A percentile compares a stretch with the other conserved stretches of the same genome.
Evolutionary conservation across 805 yeast genomes (phyloP).

Genomic region (Starmerella bacillaris): DNA sequence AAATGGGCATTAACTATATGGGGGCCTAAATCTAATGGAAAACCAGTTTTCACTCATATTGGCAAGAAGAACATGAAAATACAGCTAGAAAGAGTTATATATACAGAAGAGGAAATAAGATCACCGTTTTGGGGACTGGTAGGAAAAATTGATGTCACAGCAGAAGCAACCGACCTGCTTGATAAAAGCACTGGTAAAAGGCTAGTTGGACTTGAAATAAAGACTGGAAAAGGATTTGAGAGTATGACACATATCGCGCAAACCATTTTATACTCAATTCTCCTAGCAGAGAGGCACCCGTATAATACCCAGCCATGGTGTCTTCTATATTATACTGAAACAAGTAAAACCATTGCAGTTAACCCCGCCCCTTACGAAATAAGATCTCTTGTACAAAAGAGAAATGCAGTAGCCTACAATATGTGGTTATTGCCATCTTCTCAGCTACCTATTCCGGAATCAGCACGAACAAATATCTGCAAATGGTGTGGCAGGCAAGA

Average conservation of each 20-base stretch:
- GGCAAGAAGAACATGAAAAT: constrained; percentile 29
- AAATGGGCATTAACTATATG: constrained; percentile 19
- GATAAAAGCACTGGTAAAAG: constrained; percentile 12
- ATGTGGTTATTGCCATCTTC: constrained; percentile 23
- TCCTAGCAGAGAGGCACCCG: constrained; percentile 58
- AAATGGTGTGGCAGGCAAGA: constrained; percentile 16
- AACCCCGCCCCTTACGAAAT: constrained; percentile 40
- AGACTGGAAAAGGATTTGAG: constrained; percentile 50
- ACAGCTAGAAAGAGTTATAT: constrained; percentile 25
- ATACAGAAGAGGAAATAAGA: constrained; percentile 81
- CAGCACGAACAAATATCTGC: constrained; percentile 24
- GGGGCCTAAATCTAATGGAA: constrained; percentile 26
- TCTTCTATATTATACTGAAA: constrained; percentile 56
- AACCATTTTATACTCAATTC: constrained; percentile 58
- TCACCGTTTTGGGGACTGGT: constrained; percentile 78
- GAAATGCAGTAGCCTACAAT: constrained; percentile 51
- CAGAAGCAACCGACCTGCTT: constrained; percentile 32
- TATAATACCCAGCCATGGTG: constrained; percentile 46
- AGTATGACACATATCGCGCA: constrained; percentile 67
- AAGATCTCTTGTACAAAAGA: constrained; percentile 45
- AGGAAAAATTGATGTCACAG: constrained; percentile 79
- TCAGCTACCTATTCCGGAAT: constrained; percentile 8
- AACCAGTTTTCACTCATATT: constrained; percentile 1
- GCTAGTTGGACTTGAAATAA: constrained; percentile 71
- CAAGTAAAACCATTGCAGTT: constrained; percentile 36